phyloP scores from a whole-genome alignment of 2,329 filamentous ascomycete species.

The Blumeriella jaapii region DNA sequence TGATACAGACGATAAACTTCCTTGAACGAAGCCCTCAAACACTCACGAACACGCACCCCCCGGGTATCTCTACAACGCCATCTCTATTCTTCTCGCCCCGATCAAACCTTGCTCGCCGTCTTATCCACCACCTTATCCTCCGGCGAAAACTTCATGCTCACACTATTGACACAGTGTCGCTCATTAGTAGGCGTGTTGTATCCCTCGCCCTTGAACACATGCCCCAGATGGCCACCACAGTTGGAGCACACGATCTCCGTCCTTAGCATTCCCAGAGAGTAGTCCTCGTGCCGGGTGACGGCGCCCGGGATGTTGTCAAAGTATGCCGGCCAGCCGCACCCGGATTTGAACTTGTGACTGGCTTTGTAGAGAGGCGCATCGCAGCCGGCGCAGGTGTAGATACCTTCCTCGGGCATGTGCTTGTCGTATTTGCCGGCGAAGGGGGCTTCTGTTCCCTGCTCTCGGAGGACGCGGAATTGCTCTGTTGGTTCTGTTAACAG shows the following conservation, averaged over 20 bases:
- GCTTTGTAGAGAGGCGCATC: conserved; percentile 83
- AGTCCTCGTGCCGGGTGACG: conserved; percentile 71
- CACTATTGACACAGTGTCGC: conserved; percentile 91
- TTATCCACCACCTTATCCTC: conserved; percentile 44
- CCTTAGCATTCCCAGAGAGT: conserved; percentile 65
- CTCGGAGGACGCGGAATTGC: conserved; percentile 85
- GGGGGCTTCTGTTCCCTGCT: conserved; percentile 82
- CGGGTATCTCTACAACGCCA: too few species aligned
- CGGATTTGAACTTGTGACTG: conserved; percentile 87
- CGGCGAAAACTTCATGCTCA: conserved; percentile 72
- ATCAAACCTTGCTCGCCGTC: conserved; percentile 30
- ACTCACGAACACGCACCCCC: too few species aligned
- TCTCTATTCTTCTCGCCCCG: background rate
- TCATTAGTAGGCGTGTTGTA: conserved; percentile 82
- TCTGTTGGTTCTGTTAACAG: conserved; percentile 43
- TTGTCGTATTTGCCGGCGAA: conserved; percentile 78
- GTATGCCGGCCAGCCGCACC: conserved; percentile 96
- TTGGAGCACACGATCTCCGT: conserved; percentile 93
- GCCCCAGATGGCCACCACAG: conserved; percentile 83
- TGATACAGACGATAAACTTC: too few species aligned
- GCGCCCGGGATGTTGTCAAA: conserved; percentile 91
- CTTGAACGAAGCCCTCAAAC: too few species aligned
- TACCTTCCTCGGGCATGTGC: conserved; percentile 62
- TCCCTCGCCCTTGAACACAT: conserved; percentile 86
- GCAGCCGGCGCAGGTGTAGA: conserved; percentile 84